A percentile compares a stretch with the other conserved stretches of the same genome.
Evolutionary conservation across 129 eudicot genomes (phyloP).

Genomic region (Tagetes erecta): DNA sequence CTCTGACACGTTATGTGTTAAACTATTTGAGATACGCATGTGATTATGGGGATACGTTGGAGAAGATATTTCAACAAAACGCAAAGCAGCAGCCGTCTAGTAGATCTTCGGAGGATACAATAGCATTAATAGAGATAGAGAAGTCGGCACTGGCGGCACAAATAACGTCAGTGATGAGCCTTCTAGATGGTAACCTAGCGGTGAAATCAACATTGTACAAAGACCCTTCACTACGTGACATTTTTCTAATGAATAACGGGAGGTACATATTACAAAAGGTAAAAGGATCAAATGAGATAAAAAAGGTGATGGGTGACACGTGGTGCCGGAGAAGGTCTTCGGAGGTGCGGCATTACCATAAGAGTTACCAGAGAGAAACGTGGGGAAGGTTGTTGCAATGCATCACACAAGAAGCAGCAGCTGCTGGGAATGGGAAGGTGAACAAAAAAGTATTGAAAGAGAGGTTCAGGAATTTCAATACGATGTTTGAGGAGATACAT

Average conservation of each 20-base stretch:
- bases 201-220: slow-evolving; percentile 58
- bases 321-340: slow-evolving; percentile 74
- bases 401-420: slow-evolving; percentile 59
- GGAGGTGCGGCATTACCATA: slow-evolving; percentile 76
- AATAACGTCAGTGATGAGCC: slow-evolving; percentile 53
- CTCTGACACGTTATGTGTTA: slow-evolving; percentile 79
- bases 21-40: slow-evolving; percentile 72
- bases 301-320: slow-evolving; percentile 61
- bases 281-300: slow-evolving; percentile 64
- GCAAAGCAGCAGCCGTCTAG: neutral
- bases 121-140: neutral
- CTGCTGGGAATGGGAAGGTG: too few species aligned
- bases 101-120: too few species aligned
- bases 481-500: slow-evolving; percentile 80
- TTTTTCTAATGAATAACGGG: slow-evolving; percentile 87
- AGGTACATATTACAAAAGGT: slow-evolving; percentile 79
- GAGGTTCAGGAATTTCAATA: slow-evolving; percentile 68
- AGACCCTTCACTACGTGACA: slow-evolving; percentile 55
- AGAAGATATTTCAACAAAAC: slow-evolving; percentile 53
- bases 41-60: slow-evolving; percentile 63
- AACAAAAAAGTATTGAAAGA: slow-evolving; percentile 60
- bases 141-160: slow-evolving; percentile 54
- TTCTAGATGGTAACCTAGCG: slow-evolving; percentile 56
- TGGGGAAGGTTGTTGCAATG: slow-evolving; percentile 64
- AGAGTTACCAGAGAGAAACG: slow-evolving; percentile 82